A percentile compares a stretch with the other conserved stretches of the same genome.
Conservation (phyloP, 768 basidiomycete genomes). For the Dictyophora rubrovolvata region DNA sequence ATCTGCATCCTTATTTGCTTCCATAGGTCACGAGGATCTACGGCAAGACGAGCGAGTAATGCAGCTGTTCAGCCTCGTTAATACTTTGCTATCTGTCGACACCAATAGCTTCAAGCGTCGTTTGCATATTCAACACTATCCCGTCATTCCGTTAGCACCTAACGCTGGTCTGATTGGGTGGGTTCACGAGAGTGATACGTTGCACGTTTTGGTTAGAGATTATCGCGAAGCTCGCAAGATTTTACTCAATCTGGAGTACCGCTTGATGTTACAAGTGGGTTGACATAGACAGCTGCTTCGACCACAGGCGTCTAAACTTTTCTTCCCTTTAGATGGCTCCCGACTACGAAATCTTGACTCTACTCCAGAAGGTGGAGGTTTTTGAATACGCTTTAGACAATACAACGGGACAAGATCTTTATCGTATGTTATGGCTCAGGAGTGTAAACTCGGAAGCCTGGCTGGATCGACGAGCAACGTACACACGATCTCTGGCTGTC, state of each 20-base stretch:
- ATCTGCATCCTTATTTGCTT: background rate
- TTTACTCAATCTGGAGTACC: conserved; percentile 92
- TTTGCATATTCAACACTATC: conserved; percentile 85
- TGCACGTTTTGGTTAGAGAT: conserved; percentile 92
- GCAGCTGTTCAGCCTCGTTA: conserved; percentile 97
- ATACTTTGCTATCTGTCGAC: conserved; percentile 86
- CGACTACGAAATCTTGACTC: conserved; percentile 88
- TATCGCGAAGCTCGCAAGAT: conserved; percentile 96
- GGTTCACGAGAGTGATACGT: conserved; percentile 91
- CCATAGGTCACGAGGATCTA: conserved; percentile 88
- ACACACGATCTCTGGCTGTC: conserved; percentile 90
- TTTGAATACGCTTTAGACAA: conserved; percentile 98
- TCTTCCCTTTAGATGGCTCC: conserved; percentile 79
- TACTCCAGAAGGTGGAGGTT: conserved; percentile 97
- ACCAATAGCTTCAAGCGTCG: conserved; percentile 94
- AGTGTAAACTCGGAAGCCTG: conserved; percentile 93
- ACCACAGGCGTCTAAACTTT: background rate
- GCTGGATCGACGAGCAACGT: conserved; percentile 92
- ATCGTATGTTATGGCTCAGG: conserved; percentile 94
- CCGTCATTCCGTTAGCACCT: conserved; percentile 90
- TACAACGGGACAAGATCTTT: conserved; percentile 95
- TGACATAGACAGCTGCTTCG: background rate
- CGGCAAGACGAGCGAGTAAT: conserved; percentile 99
- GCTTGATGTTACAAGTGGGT: conserved; percentile 91
- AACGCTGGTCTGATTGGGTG: conserved; percentile 92